These are phyloP conservation scores for Fistulinella cinereoalba DNA, from an alignment of 1,284 basidiomycete species.

Conservation along the genomic window DNA sequence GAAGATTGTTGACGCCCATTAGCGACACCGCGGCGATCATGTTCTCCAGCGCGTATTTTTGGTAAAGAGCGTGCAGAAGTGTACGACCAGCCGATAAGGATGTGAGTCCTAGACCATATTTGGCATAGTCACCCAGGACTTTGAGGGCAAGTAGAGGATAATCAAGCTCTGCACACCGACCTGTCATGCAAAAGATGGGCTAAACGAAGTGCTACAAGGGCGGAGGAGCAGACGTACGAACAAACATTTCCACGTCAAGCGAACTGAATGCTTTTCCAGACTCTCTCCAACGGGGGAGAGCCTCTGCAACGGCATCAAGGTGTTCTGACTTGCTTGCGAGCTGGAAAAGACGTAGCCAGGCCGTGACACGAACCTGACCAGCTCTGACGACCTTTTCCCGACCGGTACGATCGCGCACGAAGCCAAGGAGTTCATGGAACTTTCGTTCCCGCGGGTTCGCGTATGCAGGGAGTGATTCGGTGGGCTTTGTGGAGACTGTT, in stretches of 20 bases:
- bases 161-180: conserved; percentile 55
- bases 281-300: conserved; percentile 49
- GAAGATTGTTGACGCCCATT: conserved; percentile 51
- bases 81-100: conserved; percentile 49
- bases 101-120: conserved; percentile 56
- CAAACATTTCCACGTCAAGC: conserved; percentile 42
- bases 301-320: conserved; percentile 41
- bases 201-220: background rate
- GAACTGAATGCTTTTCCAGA: conserved; percentile 39
- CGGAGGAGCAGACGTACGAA: conserved; percentile 41
- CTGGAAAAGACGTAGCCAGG: conserved; percentile 49
- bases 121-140: conserved; percentile 59
- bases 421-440: conserved; percentile 25
- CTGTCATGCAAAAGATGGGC: conserved; percentile 31
- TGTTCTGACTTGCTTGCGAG: conserved; percentile 48
- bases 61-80: conserved; percentile 51
- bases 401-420: conserved; percentile 31
- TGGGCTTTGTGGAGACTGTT: background rate
- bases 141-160: conserved; percentile 55
- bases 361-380: conserved; percentile 29
- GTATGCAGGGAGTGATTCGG: background rate
- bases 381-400: conserved; percentile 27
- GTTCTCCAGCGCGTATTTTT: conserved; percentile 44
- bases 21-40: conserved; percentile 50
- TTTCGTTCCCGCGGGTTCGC: conserved; percentile 18